Base-by-base conservation (phyloP, 371 early-diverging fungal species). In the Mortierella sp. region DNA sequence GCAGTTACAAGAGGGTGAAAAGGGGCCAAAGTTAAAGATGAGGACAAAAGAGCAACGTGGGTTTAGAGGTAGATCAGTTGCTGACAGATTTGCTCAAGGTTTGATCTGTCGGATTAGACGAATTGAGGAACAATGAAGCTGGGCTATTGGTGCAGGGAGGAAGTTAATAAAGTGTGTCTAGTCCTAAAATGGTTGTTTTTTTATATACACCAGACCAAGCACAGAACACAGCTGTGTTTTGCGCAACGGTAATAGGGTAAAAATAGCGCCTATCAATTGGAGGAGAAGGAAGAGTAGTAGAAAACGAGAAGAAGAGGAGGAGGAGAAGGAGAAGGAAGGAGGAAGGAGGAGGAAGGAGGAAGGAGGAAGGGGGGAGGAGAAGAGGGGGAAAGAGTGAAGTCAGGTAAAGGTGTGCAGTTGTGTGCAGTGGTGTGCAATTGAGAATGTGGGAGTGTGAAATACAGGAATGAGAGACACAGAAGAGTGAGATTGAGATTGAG, bases 111-210 rank as follows among this genome's bases (percentile, higher is more conserved):
- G 18, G 49, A 49, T 49, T 49, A 49, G n/a, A 49, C 11, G 32
- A 51, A 51, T 16, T 24, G 52, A 64, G 28, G 12, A 26, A 20
- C 3, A 55, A 60, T 37, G 60, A 32, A 60, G 60, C 0, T 5
- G 20, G 20, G 60, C 20, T 37, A 60, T 60, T 60, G 32, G 60
- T 59, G 37, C 54, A 66, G 52, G n/a, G 4, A 40, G 37, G 14
- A 26, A 54, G n/a, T 18, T 32, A 45, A 12, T 49, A 20, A 47
- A 35, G 32, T 32, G 11, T 49, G 30, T 11, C 55, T 55, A 55
- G 55, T 26, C 28, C 55, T 3, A 55, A 24, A 26, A 55, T 9
- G 28, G 28, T 2, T 2, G 55, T 55, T 26, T 14, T 52, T 52
- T 55, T 26, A 37, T 37, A 37, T 22, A 37, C 9, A 37, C 10